Evolutionary conservation across 768 basidiomycete species (phyloP), one percentile per base, ranked within the genome.

Genomic region (Boletus sensibilis): DNA sequence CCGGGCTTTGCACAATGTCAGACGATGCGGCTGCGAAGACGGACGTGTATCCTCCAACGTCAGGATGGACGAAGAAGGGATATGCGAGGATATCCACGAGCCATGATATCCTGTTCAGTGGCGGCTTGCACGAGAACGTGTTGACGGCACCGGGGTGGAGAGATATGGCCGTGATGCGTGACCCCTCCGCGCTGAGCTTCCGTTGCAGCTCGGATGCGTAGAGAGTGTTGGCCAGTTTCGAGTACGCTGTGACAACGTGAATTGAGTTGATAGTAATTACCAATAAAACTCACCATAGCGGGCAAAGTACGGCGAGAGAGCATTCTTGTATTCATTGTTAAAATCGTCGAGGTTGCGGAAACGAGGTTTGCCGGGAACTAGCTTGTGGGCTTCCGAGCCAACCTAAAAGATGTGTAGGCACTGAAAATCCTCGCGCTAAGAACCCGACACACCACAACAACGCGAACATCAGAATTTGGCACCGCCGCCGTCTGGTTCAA

Each of bases 381-480:
- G 3, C 29, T 45, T 60, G 45, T 76, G 64, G 9, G 31, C 67
- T 0, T 62, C 64, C 10, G 76, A 79, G 16, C 71, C 48, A 11
- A 78, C 58, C 77, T 80, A 29, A 11, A 37, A 33, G 25, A 13
- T n/a, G 4, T 33, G 33, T 45, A 27, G 10, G 23, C 11, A 0
- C 10, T 2, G n/a, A 33, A 14, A 23, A 8, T 5, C 11, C 2
- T 43, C 38, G 9, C 7, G 51, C 13, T 14, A 31, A 3, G 5
- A 29, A 46, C 6, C n/a, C 10, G 29, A 58, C 80, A 40, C 56
- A 86, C 85, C 52, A 81, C 78, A 11, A 87, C 75, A 14, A 88
- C 75, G 18, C 86, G 80, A 45, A 86, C 85, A 56, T 88, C 87
- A 0, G 82, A 75, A 23, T 71, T 70, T 0, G 76, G 68, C 44